Evolutionary conservation across 1,284 basidiomycete species (phyloP), one percentile per base, ranked within the genome.

Genomic region (Stereum hirsutum): DNA sequence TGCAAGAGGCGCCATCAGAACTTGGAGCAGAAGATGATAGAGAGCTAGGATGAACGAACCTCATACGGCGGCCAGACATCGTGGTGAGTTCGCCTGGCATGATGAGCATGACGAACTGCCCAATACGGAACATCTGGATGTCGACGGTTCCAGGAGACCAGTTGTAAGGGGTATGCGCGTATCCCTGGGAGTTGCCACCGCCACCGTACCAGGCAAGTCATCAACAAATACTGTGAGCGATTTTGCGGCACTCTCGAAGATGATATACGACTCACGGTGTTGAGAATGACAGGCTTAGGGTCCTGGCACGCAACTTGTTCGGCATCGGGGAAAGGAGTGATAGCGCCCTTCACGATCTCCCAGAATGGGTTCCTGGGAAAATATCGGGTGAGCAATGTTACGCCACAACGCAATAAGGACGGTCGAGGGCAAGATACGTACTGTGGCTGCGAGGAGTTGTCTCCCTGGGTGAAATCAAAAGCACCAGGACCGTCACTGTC

Each of bases 271-370:
- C 72, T 33, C 54, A 81, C 80, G 27, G 77, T 79, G 55, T 89
- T 81, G 24, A 88, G 64, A 19, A 91, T 62, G 53, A 91, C 82
- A 4, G 86, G 83, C 59, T 90, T 90, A n/a, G 87, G 86, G 52
- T 65, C 61, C 44, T 91, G 89, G 59, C 89, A 90, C 12, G 72
- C 75, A 45, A 72, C 65, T 55, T 91, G 85, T 43, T 73, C 71
- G 42, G 66, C 59, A 19, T 66, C 66, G 0, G 84, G 81, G 1
- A 58, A 39, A 19, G 83, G 79, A 6, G 84, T 89, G 41, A 90
- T 58, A n/a, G 69, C 74, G 49, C 73, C 75, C 64, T 86, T 88
- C 36, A 88, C 82, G 28, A 88, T 53, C 54, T 89, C 74, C 85
- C 88, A 90, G 59, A 90, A 85, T 0, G 84, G 81, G 56, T 90